Base-by-base conservation (phyloP, 495 filamentous ascomycete species). In the Thozetella sp. region DNA sequence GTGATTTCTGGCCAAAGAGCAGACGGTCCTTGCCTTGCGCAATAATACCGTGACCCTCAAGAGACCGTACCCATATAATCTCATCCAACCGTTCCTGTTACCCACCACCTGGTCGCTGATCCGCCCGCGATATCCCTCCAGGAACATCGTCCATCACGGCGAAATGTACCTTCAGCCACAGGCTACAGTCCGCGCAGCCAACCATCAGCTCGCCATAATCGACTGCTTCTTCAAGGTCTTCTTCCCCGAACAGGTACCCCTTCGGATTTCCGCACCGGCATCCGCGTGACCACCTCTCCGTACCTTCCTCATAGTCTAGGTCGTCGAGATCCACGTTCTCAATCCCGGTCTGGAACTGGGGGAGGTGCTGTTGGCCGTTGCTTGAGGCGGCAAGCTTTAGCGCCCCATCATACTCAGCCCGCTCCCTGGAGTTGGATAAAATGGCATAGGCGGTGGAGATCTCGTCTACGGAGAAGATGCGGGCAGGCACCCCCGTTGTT, bases 321-420 rank as follows among this genome's bases (percentile, higher is more conserved):
- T 93, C 92, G 67, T 95, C 93, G 22, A 97, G 74, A 76, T 97
- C 93, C n/a, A 95, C 81, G 1, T 83, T 83, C 70, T 96, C 91
- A 26, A 93, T 71, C 1, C 90, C 92, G 0, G 88, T 89, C 58
- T 85, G 86, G 67, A 86, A 87, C 1, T 72, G 69, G 27, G 65
- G 51, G 37, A 25, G 27, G 2, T 51, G 59, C n/a, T 25, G 61
- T 27, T 48, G 46, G 34, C 26, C 27, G 30, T 24, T n/a, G 45
- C 19, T 25, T 34, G 20, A 19, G n/a, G 37, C 26, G 9, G 40
- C 17, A n/a, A 84, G 65, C 10, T 73, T 73, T 3, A 89, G 77
- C 0, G 69, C 58, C 0, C 76, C 81, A 68, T 96, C 88, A 71
- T 96, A 95, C 59, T 88, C 84, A 0, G 76, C 70, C 37, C 90